Base-by-base conservation (phyloP, 2,329 filamentous ascomycete species). In the Coniella vitis region DNA sequence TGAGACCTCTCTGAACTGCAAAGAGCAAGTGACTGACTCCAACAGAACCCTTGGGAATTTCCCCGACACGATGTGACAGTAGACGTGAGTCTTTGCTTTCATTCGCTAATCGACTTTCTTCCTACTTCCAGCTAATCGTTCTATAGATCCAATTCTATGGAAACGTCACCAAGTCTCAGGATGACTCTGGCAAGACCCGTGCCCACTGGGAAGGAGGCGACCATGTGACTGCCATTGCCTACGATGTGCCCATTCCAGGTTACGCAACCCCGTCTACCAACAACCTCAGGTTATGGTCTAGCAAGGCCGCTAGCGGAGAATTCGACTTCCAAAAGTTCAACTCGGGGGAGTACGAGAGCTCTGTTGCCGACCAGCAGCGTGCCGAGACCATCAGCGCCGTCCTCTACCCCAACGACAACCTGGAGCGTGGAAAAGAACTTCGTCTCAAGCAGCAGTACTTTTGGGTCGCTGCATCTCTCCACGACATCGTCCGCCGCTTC, bases 311-410 rank as follows among this genome's bases (percentile, higher is more conserved):
- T 39, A 91, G 88, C 59, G 93, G 93, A 56, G 93, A 98, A 68
- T 98, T 98, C 56, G 91, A 98, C 71, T 98, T 98, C 71, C 91
- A 96, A 63, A 97, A 97, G 67, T 98, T 98, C 82, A 98, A 98
- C 71, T 93, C 78, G 52, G 93, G 93, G 55, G 51, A 51, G 19
- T 98, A 98, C 64, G 93, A 98, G 71, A 93, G 87, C 71, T 94
- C 93, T 12, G 93, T 98, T 35, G 88, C 87, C n/a, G 93, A 98
- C 58, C 90, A 97, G 69, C 93, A 98, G 73, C 86, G 88, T 50
- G 93, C 93, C n/a, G 93, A 98, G 74, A 97, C 91, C 48, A 98
- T 98, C 71, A 96, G 90, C 45, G 91, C 91, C 29, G 93, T 98
- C 13, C 72, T 98, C 38, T 98, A 98, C 64, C 93, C 93, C 52